These are phyloP conservation scores for Leccinum solheimii DNA, from an alignment of 1,284 basidiomycete genomes.

Conservation along the genomic window DNA sequence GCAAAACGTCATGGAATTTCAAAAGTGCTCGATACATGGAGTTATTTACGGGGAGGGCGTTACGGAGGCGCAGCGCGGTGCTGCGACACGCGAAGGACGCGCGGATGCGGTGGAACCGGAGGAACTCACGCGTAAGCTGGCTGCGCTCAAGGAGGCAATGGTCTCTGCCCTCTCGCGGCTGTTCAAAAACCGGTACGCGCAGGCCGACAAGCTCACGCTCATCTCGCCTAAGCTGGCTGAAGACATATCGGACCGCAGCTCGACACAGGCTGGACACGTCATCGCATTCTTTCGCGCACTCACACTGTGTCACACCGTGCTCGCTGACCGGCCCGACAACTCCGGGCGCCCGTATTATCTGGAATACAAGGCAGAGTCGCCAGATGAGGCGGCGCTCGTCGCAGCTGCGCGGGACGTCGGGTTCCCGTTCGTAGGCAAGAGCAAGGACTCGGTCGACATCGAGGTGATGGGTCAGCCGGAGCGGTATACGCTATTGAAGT, in stretches of 20 bases:
- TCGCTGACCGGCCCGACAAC: constrained; percentile 74
- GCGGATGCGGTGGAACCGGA: constrained; percentile 64
- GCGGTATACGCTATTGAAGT: constrained; percentile 75
- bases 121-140: constrained; percentile 69
- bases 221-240: constrained; percentile 84
- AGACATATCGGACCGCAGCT: constrained; percentile 65
- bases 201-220: constrained; percentile 82
- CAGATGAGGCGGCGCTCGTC: constrained; percentile 94
- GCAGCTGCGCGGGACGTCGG: constrained; percentile 90
- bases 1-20: constrained; percentile 98
- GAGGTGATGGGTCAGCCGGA: constrained; percentile 91
- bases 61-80: constrained; percentile 93
- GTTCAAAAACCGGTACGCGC: constrained; percentile 91
- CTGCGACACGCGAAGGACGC: constrained; percentile 80
- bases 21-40: constrained; percentile 90
- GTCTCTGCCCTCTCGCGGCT: constrained; percentile 68
- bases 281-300: constrained; percentile 90
- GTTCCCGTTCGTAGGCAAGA: constrained; percentile 85
- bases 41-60: constrained; percentile 89
- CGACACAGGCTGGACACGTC: constrained; percentile 67
- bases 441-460: constrained; percentile 79
- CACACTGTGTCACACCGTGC: constrained; percentile 89
- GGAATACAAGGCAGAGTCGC: constrained; percentile 94
- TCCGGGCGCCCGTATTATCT: constrained; percentile 64
- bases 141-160: constrained; percentile 76